phyloP scores from a whole-genome alignment of 2,329 filamentous ascomycete genomes.

The Lachnellula cervina region DNA sequence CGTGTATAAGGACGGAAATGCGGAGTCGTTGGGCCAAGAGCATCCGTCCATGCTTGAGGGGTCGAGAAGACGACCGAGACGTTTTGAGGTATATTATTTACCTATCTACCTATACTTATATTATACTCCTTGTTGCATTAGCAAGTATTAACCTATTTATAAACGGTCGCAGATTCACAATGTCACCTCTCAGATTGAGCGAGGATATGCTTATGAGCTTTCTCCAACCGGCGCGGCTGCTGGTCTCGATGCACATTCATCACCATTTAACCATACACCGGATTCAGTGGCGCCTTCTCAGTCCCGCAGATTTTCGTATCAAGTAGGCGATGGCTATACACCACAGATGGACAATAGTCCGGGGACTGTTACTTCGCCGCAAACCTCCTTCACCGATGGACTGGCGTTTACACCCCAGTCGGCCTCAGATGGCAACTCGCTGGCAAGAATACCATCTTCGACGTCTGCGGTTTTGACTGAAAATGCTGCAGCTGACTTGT shows the following conservation, averaged over 20 bases:
- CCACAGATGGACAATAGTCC: not conserved
- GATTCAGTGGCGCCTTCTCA: constrained; percentile 4
- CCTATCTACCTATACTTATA: too few species aligned
- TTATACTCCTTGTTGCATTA: too few species aligned
- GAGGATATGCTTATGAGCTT: too few species aligned
- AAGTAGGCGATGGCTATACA: not conserved
- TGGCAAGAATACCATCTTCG: not conserved
- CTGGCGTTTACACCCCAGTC: constrained; percentile 2
- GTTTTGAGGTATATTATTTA: too few species aligned
- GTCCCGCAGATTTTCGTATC: not conserved
- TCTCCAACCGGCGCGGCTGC: too few species aligned
- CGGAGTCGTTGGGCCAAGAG: constrained; percentile 30
- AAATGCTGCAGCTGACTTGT: constrained; percentile 15
- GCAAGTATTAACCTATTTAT: too few species aligned
- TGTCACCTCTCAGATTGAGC: too few species aligned
- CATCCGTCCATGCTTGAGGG: not conserved
- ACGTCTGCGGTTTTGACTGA: constrained; percentile 4
- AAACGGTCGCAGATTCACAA: too few species aligned
- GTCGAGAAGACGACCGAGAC: too few species aligned
- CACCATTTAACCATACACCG: constrained; percentile 3
- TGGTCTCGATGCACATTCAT: not conserved
- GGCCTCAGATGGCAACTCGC: constrained; percentile 1
- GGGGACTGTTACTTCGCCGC: not conserved
- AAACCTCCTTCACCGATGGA: not conserved
- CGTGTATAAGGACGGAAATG: constrained; percentile 31